Evolutionary conservation across 495 filamentous ascomycete genomes (phyloP).

Genomic region (Aspergillus sclerotiicarbonarius): DNA sequence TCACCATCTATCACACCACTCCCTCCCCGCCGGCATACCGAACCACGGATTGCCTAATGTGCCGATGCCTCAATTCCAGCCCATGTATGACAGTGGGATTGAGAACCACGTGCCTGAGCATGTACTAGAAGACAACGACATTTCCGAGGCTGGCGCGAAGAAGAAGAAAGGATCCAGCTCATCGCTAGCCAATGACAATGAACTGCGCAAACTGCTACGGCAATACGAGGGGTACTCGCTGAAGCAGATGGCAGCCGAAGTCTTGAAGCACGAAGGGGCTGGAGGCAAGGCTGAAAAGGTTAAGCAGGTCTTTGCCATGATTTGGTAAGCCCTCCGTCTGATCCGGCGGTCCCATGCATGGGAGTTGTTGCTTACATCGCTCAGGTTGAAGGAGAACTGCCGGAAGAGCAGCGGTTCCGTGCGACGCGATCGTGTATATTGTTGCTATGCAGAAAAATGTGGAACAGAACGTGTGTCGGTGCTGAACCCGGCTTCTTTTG

Average conservation of each 20-base stretch:
- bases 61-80: constrained; percentile 54
- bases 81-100: constrained; percentile 60
- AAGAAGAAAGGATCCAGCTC: constrained; percentile 68
- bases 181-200: constrained; percentile 83
- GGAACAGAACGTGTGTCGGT: constrained; percentile 89
- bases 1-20: constrained; percentile 42
- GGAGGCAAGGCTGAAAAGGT: constrained; percentile 80
- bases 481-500: constrained; percentile 94
- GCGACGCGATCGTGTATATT: constrained; percentile 87
- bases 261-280: constrained; percentile 70
- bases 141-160: constrained; percentile 58
- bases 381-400: constrained; percentile 81
- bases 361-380: constrained; percentile 18
- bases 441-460: constrained; percentile 86
- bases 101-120: constrained; percentile 66
- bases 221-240: constrained; percentile 72
- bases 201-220: constrained; percentile 80
- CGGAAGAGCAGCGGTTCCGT: constrained; percentile 79
- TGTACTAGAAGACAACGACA: constrained; percentile 61
- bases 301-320: constrained; percentile 96
- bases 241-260: constrained; percentile 79
- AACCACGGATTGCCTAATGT: constrained; percentile 29
- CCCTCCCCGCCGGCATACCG: constrained; percentile 31
- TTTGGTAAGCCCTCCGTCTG: constrained; percentile 69
- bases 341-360: neutral